Evolutionary conservation across 441 rosid genomes (phyloP).

Genomic region (Populus tomentosa): DNA sequence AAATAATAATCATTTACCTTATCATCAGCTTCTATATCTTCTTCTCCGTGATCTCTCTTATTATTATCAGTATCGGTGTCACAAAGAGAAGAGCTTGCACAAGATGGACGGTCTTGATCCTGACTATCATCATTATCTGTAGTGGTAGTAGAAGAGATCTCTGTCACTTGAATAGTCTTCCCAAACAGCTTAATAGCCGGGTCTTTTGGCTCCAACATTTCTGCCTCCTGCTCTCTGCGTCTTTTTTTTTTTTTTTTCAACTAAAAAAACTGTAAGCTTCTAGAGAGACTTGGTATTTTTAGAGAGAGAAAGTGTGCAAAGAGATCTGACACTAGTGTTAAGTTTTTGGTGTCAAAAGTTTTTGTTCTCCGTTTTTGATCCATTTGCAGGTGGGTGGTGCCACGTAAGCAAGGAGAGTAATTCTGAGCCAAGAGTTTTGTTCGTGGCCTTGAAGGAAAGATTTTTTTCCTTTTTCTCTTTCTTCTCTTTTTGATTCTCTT

Average conservation of each 20-base stretch:
- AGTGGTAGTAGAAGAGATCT: conserved; percentile 31
- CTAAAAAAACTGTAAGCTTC: conserved; percentile 19
- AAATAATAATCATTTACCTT: conserved; percentile 22
- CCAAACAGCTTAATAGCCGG: conserved; percentile 67
- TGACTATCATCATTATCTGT: conserved; percentile 17
- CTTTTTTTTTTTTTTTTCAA: not conserved
- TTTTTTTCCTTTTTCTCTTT: not conserved
- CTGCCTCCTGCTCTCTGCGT: not conserved
- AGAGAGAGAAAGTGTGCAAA: conserved; percentile 15
- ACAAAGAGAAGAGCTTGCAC: conserved; percentile 27
- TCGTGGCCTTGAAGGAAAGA: conserved; percentile 55
- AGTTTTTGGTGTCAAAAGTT: no score
- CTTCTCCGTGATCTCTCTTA: conserved; percentile 17
- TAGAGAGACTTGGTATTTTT: conserved; percentile 20
- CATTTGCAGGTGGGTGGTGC: conserved; percentile 32
- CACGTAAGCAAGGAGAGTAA: conserved; percentile 52
- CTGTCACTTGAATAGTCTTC: conserved; percentile 52
- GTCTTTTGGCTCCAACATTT: conserved; percentile 37
- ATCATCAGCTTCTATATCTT: conserved; percentile 29
- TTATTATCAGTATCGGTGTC: conserved; percentile 7
- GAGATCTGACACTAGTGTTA: conserved; percentile 26
- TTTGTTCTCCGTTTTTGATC: conserved; percentile 36
- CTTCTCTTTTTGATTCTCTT: conserved; percentile 25
- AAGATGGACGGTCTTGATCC: conserved; percentile 38
- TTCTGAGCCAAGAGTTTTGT: conserved; percentile 68